Evolutionary conservation across 2,329 filamentous ascomycete species (phyloP).

Genomic region (Xylaria sp.): DNA sequence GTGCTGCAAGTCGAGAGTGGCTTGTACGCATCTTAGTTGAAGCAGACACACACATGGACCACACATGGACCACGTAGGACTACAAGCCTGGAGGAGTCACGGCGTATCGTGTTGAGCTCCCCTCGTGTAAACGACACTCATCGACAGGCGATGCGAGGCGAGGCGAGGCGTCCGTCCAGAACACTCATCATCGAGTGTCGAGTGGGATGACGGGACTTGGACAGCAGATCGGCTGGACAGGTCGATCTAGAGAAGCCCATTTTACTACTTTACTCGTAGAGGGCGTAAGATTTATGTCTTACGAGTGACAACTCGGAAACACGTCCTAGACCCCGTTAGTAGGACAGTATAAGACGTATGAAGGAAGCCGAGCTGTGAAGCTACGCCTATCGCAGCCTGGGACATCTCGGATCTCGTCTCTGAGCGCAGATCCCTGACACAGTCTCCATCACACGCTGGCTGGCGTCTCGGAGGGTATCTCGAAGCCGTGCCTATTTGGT

Average conservation of each 20-base stretch:
- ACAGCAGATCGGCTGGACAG: conserved; percentile 29
- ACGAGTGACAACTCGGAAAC: conserved; percentile 21
- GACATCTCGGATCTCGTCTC: conserved; percentile 23
- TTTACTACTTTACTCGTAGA: too few species aligned
- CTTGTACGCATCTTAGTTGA: conserved; percentile 27
- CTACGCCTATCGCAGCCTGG: conserved; percentile 16
- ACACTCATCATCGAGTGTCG: conserved; percentile 8
- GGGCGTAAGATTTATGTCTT: too few species aligned
- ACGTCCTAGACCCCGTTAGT: conserved; percentile 22
- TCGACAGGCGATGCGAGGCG: neutral
- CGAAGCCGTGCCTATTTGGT: conserved; percentile 1
- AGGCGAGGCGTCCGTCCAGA: conserved; percentile 8
- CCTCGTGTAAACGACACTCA: neutral
- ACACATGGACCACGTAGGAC: neutral
- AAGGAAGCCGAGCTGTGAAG: conserved; percentile 15
- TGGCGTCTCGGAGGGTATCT: neutral
- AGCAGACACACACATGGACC: conserved; percentile 14
- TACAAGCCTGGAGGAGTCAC: neutral
- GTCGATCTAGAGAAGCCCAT: conserved; percentile 32
- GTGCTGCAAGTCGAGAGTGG: conserved; percentile 24
- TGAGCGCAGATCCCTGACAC: conserved; percentile 21
- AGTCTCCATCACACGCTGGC: conserved; percentile 16
- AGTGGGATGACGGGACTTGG: conserved; percentile 29
- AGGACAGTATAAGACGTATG: conserved; percentile 16
- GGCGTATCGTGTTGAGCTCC: neutral